Evolutionary conservation across 805 yeast genomes (phyloP).

Genomic region (Ogataea neopini): DNA sequence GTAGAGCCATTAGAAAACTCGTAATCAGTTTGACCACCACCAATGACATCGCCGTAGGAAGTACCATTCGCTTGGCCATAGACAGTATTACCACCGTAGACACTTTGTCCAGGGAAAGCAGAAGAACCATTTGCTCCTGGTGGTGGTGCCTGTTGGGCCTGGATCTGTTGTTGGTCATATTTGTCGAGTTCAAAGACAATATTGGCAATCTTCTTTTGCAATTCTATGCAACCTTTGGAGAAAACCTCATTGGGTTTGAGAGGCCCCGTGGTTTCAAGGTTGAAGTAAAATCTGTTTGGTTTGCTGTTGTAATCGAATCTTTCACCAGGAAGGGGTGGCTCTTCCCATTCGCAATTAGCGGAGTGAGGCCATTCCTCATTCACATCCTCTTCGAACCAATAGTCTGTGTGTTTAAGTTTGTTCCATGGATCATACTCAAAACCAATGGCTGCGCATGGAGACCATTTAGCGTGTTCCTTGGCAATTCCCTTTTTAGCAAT

Average conservation of each 20-base stretch:
- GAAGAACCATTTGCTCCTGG: conserved; percentile 27
- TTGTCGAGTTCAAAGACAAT: conserved; percentile 69
- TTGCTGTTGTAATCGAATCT: conserved; percentile 80
- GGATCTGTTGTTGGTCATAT: conserved; percentile 36
- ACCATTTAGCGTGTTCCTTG: conserved; percentile 98
- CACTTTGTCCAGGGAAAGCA: conserved; percentile 21
- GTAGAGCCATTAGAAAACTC: conserved; percentile 29
- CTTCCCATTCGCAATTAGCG: conserved; percentile 92
- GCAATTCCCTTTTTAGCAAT: conserved; percentile 97
- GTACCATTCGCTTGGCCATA: conserved; percentile 26
- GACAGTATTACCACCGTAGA: conserved; percentile 33
- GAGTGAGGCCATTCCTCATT: conserved; percentile 93
- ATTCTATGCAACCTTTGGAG: conserved; percentile 74
- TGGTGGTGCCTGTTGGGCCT: conserved; percentile 39
- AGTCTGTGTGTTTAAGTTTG: conserved; percentile 91
- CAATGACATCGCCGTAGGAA: conserved; percentile 16
- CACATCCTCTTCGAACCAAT: conserved; percentile 91
- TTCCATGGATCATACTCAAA: conserved; percentile 99
- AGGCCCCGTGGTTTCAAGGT: conserved; percentile 90
- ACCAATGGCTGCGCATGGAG: conserved; percentile 93
- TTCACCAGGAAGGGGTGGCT: conserved; percentile 86
- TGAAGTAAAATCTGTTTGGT: conserved; percentile 81
- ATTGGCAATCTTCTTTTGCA: conserved; percentile 89
- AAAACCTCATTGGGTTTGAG: conserved; percentile 89
- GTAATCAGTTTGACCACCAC: conserved; percentile 30